Percentiles rank a stretch among this genome's conserved stretches.
Evolutionary conservation across 169 alveolate species (phyloP).

Genomic region (Miamiensis avidus): DNA sequence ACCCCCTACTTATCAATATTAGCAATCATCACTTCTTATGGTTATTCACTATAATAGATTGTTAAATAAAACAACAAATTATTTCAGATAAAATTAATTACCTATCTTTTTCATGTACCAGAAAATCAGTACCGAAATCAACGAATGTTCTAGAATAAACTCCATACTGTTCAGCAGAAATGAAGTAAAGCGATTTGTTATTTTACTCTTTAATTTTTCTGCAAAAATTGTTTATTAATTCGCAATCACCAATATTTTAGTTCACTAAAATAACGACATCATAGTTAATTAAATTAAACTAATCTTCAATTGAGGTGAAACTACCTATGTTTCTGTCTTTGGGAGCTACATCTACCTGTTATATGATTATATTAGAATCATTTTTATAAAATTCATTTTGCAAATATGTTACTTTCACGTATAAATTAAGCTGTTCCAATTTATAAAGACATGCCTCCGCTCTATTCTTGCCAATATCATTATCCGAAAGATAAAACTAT

Average conservation of each 20-base stretch:
- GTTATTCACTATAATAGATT: conserved; percentile 47
- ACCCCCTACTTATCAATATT: conserved; percentile 25
- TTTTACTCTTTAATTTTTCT: too few species aligned
- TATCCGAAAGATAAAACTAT: conserved; percentile 40
- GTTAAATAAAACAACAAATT: too few species aligned
- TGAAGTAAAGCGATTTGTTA: conserved; percentile 48
- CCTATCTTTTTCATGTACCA: conserved; percentile 82
- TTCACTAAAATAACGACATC: conserved; percentile 11
- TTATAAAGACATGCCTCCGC: conserved; percentile 15
- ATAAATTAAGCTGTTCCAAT: conserved; percentile 32
- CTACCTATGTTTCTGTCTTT: conserved; percentile 5
- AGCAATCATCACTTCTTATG: conserved; percentile 66
- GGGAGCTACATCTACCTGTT: too few species aligned
- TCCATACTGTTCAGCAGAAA: conserved; percentile 62
- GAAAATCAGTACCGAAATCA: conserved; percentile 80
- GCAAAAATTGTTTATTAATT: conserved; percentile 24
- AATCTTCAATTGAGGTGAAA: background rate
- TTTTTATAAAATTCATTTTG: too few species aligned
- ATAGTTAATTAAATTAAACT: background rate
- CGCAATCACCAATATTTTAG: conserved; percentile 7
- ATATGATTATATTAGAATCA: too few species aligned
- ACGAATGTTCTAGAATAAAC: conserved; percentile 59
- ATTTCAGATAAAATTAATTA: conserved; percentile 43
- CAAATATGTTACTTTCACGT: background rate
- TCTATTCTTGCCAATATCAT: conserved; percentile 27